Base-by-base conservation (phyloP, 345 rosid genomes). In the Chamaenerion angustifolium region DNA sequence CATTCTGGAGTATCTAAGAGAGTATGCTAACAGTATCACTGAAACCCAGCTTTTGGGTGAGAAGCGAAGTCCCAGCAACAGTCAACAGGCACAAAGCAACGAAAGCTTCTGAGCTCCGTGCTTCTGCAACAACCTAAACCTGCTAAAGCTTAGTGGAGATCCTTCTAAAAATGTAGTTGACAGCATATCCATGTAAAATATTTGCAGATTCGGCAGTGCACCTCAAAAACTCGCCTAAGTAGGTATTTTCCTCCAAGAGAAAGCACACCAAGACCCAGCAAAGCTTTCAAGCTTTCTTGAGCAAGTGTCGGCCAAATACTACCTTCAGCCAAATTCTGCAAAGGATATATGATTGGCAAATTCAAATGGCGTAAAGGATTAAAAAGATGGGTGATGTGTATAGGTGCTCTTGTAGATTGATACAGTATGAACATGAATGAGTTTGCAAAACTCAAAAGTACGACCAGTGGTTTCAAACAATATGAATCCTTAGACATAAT, bases 41-140 rank as follows among this genome's bases (percentile, higher is more conserved):
- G 72, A 92, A 92, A 56, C 98, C 98, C 69, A 90, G 74, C 64
- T 75, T 64, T 68, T 90, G 95, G 51, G 98, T 92, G 53, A 72
- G 49, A 64, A 87, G 96, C 42, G 96, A 92, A 61, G 95, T 92
- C 70, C 95, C 96, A 54, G 87, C 80, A 64, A 92, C 93, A 1
- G 93, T 92, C 53, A 92, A 76, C 67, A 92, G 79, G 71, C 89
- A 92, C 56, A 92, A 89, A 54, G 96, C 96, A 60, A 92, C 85
- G 71, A 92, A 87, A 50, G 95, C 98, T 65, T 92, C 95, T 12
- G 95, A 75, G 71, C 98, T 87, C 67, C 96, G 81, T 57, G 95
- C 71, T 76, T 86, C 98, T 61, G 93, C 95, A 60, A 92, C 93
- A 70, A 87, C 80, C 96, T 92, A 76, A 57, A 69, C 23, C 62